These are phyloP conservation scores for Pontederia paniculata DNA, from an alignment of 176 grass and related monocot genomes.

Conservation along the genomic window DNA sequence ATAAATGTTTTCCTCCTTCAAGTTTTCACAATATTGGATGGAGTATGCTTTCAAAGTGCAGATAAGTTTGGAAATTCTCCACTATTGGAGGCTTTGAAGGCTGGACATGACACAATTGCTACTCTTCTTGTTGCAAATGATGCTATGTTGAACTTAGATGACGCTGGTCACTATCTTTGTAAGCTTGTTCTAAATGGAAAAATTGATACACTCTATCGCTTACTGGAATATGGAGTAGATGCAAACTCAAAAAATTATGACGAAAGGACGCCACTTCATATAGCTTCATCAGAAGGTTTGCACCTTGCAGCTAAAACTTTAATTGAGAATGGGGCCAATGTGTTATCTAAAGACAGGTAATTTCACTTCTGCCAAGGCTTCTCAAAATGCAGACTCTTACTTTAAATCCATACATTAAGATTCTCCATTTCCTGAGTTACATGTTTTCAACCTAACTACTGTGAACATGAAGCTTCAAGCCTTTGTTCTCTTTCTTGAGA, in stretches of 20 bases:
- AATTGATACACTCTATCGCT: constrained; percentile 38
- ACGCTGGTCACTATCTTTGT: constrained; percentile 59
- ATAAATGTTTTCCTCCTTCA: neutral
- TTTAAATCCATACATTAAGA: neutral
- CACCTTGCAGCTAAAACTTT: constrained; percentile 47
- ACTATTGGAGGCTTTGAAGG: constrained; percentile 54
- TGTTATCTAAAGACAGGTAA: constrained; percentile 10
- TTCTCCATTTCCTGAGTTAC: neutral
- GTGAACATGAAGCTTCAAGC: too few species aligned
- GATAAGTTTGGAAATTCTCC: constrained; percentile 80
- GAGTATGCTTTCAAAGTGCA: constrained; percentile 16
- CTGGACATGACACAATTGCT: constrained; percentile 60
- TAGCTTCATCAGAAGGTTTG: constrained; percentile 59
- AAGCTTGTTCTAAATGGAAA: constrained; percentile 45
- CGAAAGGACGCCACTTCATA: constrained; percentile 61
- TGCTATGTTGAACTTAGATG: constrained; percentile 51
- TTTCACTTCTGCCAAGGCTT: neutral
- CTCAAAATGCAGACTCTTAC: neutral
- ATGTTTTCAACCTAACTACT: neutral
- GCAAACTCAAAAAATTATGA: constrained; percentile 85
- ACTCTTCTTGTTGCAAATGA: constrained; percentile 44
- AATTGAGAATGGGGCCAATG: constrained; percentile 37
- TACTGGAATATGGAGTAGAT: constrained; percentile 55
- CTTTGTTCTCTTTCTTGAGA: too few species aligned
- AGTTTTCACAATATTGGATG: neutral